Conservation (phyloP, 495 filamentous ascomycete species). For the Aspergillus nidulans region DNA sequence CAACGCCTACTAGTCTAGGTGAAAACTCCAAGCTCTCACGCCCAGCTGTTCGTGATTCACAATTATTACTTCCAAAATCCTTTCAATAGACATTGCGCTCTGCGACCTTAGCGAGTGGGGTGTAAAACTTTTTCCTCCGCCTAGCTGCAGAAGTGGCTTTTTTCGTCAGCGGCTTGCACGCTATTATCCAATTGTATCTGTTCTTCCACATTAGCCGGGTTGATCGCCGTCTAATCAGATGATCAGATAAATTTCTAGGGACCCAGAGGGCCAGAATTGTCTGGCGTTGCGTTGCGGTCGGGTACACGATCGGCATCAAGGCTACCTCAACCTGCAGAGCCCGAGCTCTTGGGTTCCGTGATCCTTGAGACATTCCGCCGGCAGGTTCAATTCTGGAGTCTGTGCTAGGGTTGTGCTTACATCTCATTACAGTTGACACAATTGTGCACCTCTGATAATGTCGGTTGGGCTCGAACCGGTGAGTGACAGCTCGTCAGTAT, state of each 20-base stretch:
- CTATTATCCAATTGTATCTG: background rate
- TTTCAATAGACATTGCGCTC: background rate
- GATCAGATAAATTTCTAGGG: constrained; percentile 1
- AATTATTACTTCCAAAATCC: too few species aligned
- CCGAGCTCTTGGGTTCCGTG: too few species aligned
- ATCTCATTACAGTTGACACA: too few species aligned
- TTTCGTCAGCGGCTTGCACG: background rate
- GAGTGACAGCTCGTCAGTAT: too few species aligned
- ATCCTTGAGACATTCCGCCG: too few species aligned
- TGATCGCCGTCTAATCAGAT: constrained; percentile 8
- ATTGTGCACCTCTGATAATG: too few species aligned
- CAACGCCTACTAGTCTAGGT: too few species aligned
- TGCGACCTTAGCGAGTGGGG: background rate
- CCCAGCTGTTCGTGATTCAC: too few species aligned
- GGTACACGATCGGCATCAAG: background rate
- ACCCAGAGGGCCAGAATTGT: background rate
- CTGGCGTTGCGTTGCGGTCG: background rate
- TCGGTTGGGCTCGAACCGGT: too few species aligned
- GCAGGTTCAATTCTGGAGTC: too few species aligned
- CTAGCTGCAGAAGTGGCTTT: background rate
- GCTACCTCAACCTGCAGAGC: background rate
- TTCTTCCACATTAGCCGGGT: background rate
- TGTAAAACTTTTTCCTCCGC: background rate
- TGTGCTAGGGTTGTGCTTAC: too few species aligned
- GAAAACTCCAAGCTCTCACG: too few species aligned